Conservation (phyloP, 495 filamentous ascomycete genomes). For the Trichoderma reesei region DNA sequence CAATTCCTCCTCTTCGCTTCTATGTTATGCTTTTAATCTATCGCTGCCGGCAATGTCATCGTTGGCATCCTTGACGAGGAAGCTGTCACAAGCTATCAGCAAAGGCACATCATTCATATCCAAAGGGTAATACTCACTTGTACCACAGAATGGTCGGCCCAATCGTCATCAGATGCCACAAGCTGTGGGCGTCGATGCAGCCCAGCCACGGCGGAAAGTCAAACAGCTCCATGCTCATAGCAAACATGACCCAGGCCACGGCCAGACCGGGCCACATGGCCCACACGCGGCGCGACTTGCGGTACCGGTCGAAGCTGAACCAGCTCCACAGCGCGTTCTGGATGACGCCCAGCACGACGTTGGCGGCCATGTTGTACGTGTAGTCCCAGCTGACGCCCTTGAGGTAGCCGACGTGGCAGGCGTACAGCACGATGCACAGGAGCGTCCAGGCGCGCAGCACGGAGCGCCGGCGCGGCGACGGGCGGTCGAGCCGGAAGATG, state of each 20-base stretch:
- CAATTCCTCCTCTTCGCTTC: not conserved
- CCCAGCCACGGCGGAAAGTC: constrained; percentile 85
- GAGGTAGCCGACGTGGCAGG: constrained; percentile 72
- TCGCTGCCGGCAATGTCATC: constrained; percentile 51
- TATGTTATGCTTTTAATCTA: constrained; percentile 26
- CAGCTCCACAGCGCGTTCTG: constrained; percentile 79
- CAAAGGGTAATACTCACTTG: constrained; percentile 52
- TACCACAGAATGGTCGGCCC: constrained; percentile 88
- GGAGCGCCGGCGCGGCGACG: constrained; percentile 43
- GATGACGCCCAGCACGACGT: constrained; percentile 70
- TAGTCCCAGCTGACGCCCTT: constrained; percentile 87
- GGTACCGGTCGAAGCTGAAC: constrained; percentile 70
- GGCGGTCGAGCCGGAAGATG: constrained; percentile 69
- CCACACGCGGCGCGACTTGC: constrained; percentile 60
- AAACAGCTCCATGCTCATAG: constrained; percentile 90
- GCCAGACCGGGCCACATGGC: constrained; percentile 85
- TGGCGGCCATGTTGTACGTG: constrained; percentile 93
- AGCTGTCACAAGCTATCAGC: constrained; percentile 38
- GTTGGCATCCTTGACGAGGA: constrained; percentile 66
- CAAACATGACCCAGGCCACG: constrained; percentile 82
- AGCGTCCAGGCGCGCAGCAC: constrained; percentile 64
- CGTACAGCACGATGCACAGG: constrained; percentile 61
- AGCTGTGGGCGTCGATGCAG: constrained; percentile 82
- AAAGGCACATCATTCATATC: not conserved
- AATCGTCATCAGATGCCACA: constrained; percentile 94